phyloP scores from a whole-genome alignment of 139 green algal species.

The Chlamydomonas sphaeroides region DNA sequence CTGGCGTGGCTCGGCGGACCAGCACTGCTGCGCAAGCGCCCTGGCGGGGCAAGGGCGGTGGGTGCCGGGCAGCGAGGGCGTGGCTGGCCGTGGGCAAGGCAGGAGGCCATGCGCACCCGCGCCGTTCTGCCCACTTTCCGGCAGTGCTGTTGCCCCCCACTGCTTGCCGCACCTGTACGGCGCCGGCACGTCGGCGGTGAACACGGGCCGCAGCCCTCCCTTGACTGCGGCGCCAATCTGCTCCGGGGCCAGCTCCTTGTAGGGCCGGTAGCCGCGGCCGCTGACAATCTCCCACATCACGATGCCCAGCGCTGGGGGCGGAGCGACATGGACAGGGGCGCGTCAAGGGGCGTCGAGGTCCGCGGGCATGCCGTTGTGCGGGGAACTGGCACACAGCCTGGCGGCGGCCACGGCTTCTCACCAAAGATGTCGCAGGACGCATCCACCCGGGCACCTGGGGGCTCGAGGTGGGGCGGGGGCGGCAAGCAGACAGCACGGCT shows the following conservation, averaged over 20 bases:
- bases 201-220: conserved; percentile 6
- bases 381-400: too few species aligned
- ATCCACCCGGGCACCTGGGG: conserved; percentile 19
- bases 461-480: too few species aligned
- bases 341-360: too few species aligned
- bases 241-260: conserved; percentile 39
- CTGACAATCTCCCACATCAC: conserved; percentile 43
- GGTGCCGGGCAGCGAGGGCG: neutral
- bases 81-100: too few species aligned
- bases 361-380: too few species aligned
- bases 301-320: conserved; percentile 15
- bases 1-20: neutral
- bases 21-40: conserved; percentile 24
- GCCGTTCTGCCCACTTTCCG: neutral
- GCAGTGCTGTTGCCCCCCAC: neutral
- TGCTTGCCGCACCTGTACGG: conserved; percentile 16
- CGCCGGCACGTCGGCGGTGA: conserved; percentile 12
- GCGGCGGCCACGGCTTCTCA: too few species aligned
- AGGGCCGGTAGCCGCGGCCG: conserved; percentile 37
- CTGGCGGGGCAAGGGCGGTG: neutral
- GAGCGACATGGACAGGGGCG: neutral
- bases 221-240: conserved; percentile 10
- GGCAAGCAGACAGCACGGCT: too few species aligned
- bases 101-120: neutral
- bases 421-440: conserved; percentile 39